Percentiles rank a stretch among this genome's conserved stretches.
phyloP scores from a whole-genome alignment of 2,329 filamentous ascomycete species.

The Calonectria honghensis region DNA sequence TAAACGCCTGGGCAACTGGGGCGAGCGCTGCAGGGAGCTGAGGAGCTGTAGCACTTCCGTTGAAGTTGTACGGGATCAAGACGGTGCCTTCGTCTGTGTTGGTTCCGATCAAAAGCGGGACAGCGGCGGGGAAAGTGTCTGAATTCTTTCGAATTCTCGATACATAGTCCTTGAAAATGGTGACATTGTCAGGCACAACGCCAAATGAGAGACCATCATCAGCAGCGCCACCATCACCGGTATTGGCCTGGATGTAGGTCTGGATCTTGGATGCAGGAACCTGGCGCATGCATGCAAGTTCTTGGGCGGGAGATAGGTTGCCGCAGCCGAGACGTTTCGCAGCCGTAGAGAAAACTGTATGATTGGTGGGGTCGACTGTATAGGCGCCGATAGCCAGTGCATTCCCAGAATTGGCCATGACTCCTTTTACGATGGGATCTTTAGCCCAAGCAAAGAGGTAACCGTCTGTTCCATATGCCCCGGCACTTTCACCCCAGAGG shows the following conservation, averaged over 20 bases:
- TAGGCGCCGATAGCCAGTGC: slow-evolving; percentile 40
- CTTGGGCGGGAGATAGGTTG: background rate
- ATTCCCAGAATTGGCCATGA: slow-evolving; percentile 47
- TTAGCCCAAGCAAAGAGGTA: slow-evolving; percentile 46
- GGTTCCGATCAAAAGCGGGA: slow-evolving; percentile 45
- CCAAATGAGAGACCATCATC: slow-evolving; percentile 41
- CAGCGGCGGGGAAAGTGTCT: background rate
- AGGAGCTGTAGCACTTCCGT: slow-evolving; percentile 41
- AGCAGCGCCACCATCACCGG: slow-evolving; percentile 42
- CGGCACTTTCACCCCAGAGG: slow-evolving; percentile 48
- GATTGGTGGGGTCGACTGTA: slow-evolving; percentile 33
- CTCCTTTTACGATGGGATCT: slow-evolving; percentile 42
- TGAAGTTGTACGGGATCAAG: slow-evolving; percentile 43
- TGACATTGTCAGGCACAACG: slow-evolving; percentile 40
- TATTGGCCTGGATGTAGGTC: slow-evolving; percentile 42
- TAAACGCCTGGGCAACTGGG: slow-evolving; percentile 33
- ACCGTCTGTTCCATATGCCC: slow-evolving; percentile 42
- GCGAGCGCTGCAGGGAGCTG: slow-evolving; percentile 36
- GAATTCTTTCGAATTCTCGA: slow-evolving; percentile 19
- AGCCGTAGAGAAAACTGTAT: slow-evolving; percentile 38
- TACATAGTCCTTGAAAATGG: slow-evolving; percentile 40
- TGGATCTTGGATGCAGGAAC: slow-evolving; percentile 34
- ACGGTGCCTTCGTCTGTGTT: slow-evolving; percentile 46
- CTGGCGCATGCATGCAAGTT: slow-evolving; percentile 43
- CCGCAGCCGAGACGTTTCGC: slow-evolving; percentile 37